Evolutionary conservation across 208 protist genomes (phyloP).

Genomic region (Leishmania gerbilli): DNA sequence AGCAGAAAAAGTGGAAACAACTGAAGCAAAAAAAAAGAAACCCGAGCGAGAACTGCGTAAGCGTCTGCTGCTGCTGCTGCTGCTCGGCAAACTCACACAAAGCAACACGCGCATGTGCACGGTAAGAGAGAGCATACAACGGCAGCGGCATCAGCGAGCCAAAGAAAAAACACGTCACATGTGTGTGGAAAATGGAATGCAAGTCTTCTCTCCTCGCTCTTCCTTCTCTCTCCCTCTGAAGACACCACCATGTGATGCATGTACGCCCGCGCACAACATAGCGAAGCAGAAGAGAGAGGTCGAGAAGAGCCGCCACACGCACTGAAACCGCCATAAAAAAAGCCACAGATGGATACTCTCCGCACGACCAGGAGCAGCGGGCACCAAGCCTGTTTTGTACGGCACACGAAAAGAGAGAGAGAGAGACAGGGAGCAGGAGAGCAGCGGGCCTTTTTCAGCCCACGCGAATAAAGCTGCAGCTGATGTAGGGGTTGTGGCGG

Average conservation of each 20-base stretch:
- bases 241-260: too few species aligned
- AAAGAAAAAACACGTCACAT: not conserved
- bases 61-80: not conserved
- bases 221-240: too few species aligned
- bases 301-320: not conserved
- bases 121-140: not conserved
- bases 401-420: not conserved
- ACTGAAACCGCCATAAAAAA: not conserved
- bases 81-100: not conserved
- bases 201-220: not conserved
- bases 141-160: too few species aligned
- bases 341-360: not conserved
- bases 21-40: not conserved
- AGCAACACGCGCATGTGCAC: not conserved
- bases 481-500: slow-evolving; percentile 13
- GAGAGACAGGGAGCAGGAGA: not conserved
- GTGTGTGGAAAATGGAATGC: not conserved
- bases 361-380: not conserved
- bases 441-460: not conserved
- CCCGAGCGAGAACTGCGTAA: not conserved
- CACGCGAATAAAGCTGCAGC: slow-evolving; percentile 11
- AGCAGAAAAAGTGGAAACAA: not conserved
- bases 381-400: not conserved
- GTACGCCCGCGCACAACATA: too few species aligned
- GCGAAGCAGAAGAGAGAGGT: not conserved